Evolutionary conservation across 768 basidiomycete species (phyloP).

Genomic region (Porpolomopsis calyptriformis): DNA sequence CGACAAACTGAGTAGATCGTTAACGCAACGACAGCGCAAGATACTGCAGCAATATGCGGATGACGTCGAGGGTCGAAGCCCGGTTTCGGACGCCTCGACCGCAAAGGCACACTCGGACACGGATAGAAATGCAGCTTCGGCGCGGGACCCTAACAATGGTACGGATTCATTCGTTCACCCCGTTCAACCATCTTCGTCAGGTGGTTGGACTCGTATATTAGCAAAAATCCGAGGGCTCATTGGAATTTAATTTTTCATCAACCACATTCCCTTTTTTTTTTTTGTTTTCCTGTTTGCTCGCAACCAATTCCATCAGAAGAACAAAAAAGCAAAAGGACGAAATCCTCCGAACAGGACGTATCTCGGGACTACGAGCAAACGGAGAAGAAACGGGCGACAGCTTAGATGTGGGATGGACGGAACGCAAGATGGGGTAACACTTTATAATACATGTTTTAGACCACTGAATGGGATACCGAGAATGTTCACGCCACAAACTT

Average conservation of each 20-base stretch:
- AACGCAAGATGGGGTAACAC: not conserved
- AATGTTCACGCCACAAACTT: not conserved
- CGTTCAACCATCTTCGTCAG: conserved; percentile 43
- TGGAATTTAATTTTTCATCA: conserved; percentile 51
- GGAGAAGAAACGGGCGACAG: conserved; percentile 19
- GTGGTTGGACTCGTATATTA: conserved; percentile 62
- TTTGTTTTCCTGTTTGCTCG: not conserved
- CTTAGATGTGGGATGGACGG: conserved; percentile 5
- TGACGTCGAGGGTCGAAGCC: conserved; percentile 69
- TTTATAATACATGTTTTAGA: not conserved
- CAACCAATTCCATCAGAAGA: not conserved
- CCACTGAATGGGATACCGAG: not conserved
- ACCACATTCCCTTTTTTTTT: conserved; percentile 27
- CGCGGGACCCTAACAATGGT: conserved; percentile 48
- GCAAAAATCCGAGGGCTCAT: conserved; percentile 58
- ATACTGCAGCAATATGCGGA: conserved; percentile 86
- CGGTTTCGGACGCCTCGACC: conserved; percentile 8
- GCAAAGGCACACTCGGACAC: not conserved
- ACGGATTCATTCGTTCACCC: conserved; percentile 57
- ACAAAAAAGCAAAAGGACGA: conserved; percentile 7
- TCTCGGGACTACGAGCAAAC: conserved; percentile 10
- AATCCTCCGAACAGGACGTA: conserved; percentile 15
- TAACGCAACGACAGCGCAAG: conserved; percentile 75
- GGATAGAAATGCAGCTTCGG: not conserved
- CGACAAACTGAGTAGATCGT: conserved; percentile 8